Percentiles rank a stretch among this genome's conserved stretches.
Conservation (phyloP, 1,139 yeast species). For the Zygosaccharomyces sapae region DNA sequence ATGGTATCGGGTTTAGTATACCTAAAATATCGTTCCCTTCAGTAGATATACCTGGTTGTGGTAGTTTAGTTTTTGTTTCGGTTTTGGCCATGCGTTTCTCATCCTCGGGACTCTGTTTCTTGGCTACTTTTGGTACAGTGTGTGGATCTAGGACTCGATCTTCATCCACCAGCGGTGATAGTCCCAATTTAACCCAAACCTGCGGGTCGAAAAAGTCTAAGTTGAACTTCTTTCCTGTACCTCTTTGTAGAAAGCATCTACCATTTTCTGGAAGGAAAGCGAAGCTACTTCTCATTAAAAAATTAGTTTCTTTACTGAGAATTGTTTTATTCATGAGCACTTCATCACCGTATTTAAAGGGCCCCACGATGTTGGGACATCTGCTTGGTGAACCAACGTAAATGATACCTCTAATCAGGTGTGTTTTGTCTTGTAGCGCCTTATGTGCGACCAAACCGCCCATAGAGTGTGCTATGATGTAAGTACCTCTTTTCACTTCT, state of each 20-base stretch:
- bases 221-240: constrained; percentile 54
- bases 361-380: constrained; percentile 83
- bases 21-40: constrained; percentile 15
- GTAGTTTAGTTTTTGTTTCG: constrained; percentile 7
- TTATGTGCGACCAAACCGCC: constrained; percentile 86
- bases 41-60: constrained; percentile 14
- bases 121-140: background rate
- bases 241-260: constrained; percentile 60
- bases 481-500: constrained; percentile 45
- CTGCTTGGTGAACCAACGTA: constrained; percentile 84
- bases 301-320: constrained; percentile 74
- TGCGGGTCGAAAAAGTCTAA: constrained; percentile 77
- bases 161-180: constrained; percentile 68
- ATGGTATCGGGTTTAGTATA: constrained; percentile 15
- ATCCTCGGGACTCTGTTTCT: constrained; percentile 3
- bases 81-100: constrained; percentile 14
- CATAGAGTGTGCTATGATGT: constrained; percentile 87
- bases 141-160: constrained; percentile 9
- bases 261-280: constrained; percentile 74
- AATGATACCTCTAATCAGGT: constrained; percentile 63
- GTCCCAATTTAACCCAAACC: constrained; percentile 70
- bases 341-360: constrained; percentile 74
- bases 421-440: constrained; percentile 64
- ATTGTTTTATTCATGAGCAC: constrained; percentile 71
- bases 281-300: constrained; percentile 82